Conservation (phyloP, 1,284 basidiomycete genomes). For the Pascua guehoae region DNA sequence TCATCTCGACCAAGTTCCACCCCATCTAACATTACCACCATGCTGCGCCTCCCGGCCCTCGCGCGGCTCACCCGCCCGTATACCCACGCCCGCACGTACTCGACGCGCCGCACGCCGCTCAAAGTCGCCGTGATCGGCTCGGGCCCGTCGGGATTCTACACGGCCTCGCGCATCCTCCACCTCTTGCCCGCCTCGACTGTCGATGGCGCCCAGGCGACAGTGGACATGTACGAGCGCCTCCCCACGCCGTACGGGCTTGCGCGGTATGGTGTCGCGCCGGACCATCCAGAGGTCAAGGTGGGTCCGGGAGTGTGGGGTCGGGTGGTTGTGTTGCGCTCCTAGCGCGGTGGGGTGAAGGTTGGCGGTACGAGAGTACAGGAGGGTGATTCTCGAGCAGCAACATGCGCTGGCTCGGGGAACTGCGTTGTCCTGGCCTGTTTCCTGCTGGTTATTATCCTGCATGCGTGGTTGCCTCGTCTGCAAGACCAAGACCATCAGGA, state of each 20-base stretch:
- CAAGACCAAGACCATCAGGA: too few relatives aligned
- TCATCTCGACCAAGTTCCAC: background rate
- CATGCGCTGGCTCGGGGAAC: too few relatives aligned
- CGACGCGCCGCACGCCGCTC: slow-evolving; percentile 23
- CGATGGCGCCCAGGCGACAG: slow-evolving; percentile 53
- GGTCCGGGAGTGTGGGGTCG: slow-evolving; percentile 37
- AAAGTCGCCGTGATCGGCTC: slow-evolving; percentile 53
- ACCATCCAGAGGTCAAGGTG: slow-evolving; percentile 98
- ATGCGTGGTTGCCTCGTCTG: too few relatives aligned
- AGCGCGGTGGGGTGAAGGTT: too few relatives aligned
- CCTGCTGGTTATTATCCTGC: too few relatives aligned
- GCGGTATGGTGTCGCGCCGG: slow-evolving; percentile 94
- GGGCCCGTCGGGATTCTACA: slow-evolving; percentile 94
- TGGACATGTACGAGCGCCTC: slow-evolving; percentile 89
- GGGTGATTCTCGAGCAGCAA: too few relatives aligned
- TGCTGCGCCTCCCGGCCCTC: background rate
- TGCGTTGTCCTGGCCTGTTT: too few relatives aligned
- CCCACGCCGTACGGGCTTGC: slow-evolving; percentile 95
- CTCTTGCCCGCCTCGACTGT: slow-evolving; percentile 55
- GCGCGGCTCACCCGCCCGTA: background rate
- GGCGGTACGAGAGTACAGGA: too few relatives aligned
- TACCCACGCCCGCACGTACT: background rate
- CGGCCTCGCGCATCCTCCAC: slow-evolving; percentile 74
- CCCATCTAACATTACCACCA: background rate
- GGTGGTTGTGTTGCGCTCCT: too few relatives aligned